Percentiles rank a stretch among this genome's conserved stretches.
phyloP scores from a whole-genome alignment of 805 yeast species.

The Candida sonorensis region DNA sequence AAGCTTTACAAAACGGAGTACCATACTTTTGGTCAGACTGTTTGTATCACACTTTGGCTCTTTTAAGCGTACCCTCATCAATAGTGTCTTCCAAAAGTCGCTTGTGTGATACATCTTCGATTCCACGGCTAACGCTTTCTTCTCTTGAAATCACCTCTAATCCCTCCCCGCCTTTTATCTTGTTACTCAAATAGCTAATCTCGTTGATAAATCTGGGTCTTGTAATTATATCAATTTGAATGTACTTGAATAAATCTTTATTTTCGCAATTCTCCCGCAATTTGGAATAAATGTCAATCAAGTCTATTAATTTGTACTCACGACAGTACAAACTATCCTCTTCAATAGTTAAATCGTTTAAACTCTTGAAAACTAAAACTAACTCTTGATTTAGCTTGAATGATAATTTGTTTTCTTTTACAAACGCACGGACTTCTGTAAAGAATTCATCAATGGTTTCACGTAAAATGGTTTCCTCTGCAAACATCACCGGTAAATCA shows the following conservation, averaged over 20 bases:
- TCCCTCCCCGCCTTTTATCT: slow-evolving; percentile 10
- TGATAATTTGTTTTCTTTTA: slow-evolving; percentile 3
- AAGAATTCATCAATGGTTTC: slow-evolving; percentile 7
- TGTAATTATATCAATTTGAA: slow-evolving; percentile 15
- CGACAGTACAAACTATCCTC: slow-evolving; percentile 19
- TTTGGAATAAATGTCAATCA: slow-evolving; percentile 13
- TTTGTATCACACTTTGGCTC: too few relatives aligned
- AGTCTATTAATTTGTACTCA: slow-evolving; percentile 12
- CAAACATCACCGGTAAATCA: slow-evolving; percentile 17
- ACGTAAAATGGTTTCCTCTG: slow-evolving; percentile 5
- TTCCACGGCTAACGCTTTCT: slow-evolving; percentile 1
- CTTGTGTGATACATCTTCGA: neutral
- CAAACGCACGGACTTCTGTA: slow-evolving; percentile 5
- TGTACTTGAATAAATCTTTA: slow-evolving; percentile 17
- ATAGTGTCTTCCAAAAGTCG: too few relatives aligned
- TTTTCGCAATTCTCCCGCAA: slow-evolving; percentile 18
- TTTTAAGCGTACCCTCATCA: too few relatives aligned
- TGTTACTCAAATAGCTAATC: slow-evolving; percentile 3
- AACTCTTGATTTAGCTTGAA: slow-evolving; percentile 8
- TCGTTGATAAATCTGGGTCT: slow-evolving; percentile 9
- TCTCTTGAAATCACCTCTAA: slow-evolving; percentile 11
- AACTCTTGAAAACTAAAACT: slow-evolving; percentile 14
- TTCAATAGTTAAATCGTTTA: slow-evolving; percentile 15
- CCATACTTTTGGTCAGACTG: too few relatives aligned
- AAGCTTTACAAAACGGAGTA: too few relatives aligned